These are phyloP conservation scores for Hypomontagnella submonticulosa DNA, from an alignment of 495 filamentous ascomycete genomes.

Conservation along the genomic window DNA sequence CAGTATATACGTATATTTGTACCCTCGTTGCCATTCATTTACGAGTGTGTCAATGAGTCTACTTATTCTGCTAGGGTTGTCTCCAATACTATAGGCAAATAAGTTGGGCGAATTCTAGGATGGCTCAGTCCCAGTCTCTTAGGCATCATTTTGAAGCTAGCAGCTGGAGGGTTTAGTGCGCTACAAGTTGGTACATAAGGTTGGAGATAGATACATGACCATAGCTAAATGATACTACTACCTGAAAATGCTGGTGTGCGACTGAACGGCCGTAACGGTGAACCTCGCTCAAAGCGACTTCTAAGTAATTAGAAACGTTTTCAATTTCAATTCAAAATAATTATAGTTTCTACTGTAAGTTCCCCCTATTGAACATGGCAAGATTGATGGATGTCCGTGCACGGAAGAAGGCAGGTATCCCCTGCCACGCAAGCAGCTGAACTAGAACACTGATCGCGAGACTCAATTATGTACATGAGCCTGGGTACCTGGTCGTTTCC, in stretches of 20 bases:
- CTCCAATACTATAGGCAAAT: slow-evolving; percentile 31
- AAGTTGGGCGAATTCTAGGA: slow-evolving; percentile 32
- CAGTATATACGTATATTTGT: slow-evolving; percentile 19
- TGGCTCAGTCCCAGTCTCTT: slow-evolving; percentile 18
- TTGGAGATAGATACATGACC: slow-evolving; percentile 21
- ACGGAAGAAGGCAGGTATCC: not conserved
- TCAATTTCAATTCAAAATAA: too few relatives aligned
- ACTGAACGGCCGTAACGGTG: slow-evolving; percentile 35
- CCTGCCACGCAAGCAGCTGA: not conserved
- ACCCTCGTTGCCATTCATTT: slow-evolving; percentile 21
- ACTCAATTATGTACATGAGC: too few relatives aligned
- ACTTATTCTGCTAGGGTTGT: slow-evolving; percentile 26
- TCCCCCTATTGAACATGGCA: not conserved
- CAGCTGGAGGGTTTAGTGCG: slow-evolving; percentile 24
- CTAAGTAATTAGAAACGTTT: too few relatives aligned
- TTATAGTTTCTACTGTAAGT: too few relatives aligned
- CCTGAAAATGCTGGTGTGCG: not conserved
- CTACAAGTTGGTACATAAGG: slow-evolving; percentile 16
- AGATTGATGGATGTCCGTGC: not conserved
- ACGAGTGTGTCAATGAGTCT: slow-evolving; percentile 30
- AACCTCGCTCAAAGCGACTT: not conserved
- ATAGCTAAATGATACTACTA: not conserved
- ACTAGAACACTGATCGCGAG: too few relatives aligned
- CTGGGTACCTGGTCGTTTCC: too few relatives aligned
- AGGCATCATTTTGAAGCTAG: slow-evolving; percentile 23